Conservation (phyloP, 2,329 filamentous ascomycete species). For the Botrytis cinerea region DNA sequence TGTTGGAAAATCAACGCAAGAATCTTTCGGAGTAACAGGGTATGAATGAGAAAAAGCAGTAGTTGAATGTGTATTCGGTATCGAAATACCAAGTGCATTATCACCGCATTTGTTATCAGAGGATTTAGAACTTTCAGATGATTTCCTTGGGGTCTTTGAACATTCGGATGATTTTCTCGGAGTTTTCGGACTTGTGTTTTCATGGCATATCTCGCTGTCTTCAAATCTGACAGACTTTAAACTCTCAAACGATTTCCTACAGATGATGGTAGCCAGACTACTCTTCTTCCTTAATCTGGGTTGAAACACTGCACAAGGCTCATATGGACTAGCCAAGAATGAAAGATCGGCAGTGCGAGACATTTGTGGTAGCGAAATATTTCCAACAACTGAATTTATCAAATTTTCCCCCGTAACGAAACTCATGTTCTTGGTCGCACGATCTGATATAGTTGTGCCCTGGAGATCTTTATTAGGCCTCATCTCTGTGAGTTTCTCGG, state of each 20-base stretch:
- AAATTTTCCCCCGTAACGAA: too few species aligned
- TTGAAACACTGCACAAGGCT: neutral
- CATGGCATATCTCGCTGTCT: neutral
- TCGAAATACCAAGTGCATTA: constrained; percentile 17
- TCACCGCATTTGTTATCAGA: neutral
- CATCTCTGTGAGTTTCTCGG: neutral
- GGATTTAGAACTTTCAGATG: neutral
- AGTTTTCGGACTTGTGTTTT: neutral
- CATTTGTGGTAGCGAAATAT: neutral
- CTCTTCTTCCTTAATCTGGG: constrained; percentile 1
- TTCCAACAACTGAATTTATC: neutral
- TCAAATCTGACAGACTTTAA: constrained; percentile 20
- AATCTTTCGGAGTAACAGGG: neutral
- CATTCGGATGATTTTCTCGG: neutral
- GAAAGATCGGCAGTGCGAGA: constrained; percentile 5
- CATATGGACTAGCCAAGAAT: constrained; percentile 21
- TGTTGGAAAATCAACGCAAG: constrained; percentile 1
- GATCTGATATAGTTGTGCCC: neutral
- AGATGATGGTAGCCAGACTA: neutral
- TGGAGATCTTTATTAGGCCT: neutral
- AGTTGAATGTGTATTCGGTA: neutral
- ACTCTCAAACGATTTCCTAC: constrained; percentile 9
- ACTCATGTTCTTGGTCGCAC: neutral
- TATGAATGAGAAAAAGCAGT: neutral
- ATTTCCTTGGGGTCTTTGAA: neutral